Evolutionary conservation across 257 asterid species (phyloP).

Genomic region (Solanum chmielewskii): DNA sequence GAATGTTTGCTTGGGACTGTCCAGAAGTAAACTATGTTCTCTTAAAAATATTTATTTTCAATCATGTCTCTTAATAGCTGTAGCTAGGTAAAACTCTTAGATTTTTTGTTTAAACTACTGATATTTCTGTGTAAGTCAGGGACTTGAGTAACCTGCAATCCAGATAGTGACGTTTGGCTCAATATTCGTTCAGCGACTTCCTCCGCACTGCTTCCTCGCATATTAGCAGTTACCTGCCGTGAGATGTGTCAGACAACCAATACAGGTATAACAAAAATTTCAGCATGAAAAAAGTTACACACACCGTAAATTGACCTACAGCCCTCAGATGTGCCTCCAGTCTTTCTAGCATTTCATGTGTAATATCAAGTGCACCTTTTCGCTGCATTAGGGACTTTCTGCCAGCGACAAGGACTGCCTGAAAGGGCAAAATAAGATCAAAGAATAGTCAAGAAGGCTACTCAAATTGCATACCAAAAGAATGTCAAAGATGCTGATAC

Average conservation of each 20-base stretch:
- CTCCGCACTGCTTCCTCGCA: slow-evolving; percentile 90
- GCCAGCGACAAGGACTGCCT: slow-evolving; percentile 95
- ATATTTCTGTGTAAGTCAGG: not conserved
- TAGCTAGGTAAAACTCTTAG: not conserved
- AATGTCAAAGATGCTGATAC: not conserved
- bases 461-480: not conserved
- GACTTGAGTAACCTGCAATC: slow-evolving; percentile 63
- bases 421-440: not conserved
- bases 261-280: not conserved
- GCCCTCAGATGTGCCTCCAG: slow-evolving; percentile 95
- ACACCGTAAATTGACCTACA: slow-evolving; percentile 75
- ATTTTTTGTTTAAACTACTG: not conserved
- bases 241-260: not conserved
- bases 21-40: not conserved
- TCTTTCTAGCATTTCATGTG: slow-evolving; percentile 96
- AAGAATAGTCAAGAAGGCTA: not conserved
- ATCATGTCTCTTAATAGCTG: not conserved
- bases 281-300: slow-evolving; percentile 4
- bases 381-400: slow-evolving; percentile 71
- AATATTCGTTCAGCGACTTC: slow-evolving; percentile 86
- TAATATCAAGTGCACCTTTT: slow-evolving; percentile 65
- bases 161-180: slow-evolving; percentile 73
- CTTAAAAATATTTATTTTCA: not conserved
- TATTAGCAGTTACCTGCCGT: slow-evolving; percentile 81
- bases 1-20: not conserved